Evolutionary conservation across 1,284 basidiomycete species (phyloP), one percentile per base, ranked within the genome.

Genomic region (Anthracocystis setariae): DNA sequence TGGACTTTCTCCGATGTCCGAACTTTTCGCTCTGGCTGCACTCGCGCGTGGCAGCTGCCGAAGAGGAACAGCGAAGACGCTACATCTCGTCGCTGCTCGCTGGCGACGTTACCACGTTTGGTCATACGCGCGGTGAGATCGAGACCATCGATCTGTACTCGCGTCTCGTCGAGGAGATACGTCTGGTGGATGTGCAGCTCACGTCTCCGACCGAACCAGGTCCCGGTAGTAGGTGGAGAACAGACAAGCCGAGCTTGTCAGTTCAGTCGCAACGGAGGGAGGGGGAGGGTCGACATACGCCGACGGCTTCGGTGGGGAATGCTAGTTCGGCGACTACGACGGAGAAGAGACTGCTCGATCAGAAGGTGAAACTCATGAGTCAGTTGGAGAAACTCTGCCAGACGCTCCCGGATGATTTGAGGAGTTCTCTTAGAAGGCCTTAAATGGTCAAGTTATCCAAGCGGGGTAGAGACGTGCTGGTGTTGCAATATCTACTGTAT

Each of bases 21-120:
- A 81, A 82, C 59, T 82, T 82, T 35, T 70, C 76, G 2, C 61
- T 81, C 15, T 82, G 79, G 79, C 51, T 82, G 21, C 77, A 78
- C 35, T 61, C 49, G 18, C 54, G 76, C 10, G 66, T 82, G 0
- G 68, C 58, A 0, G 74, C 74, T 0, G 76, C 77, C 5, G 73
- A 81, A 40, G 78, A 80, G 35, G 79, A 81, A 51, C 79, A 81
- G 48, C 29, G 75, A 2, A 46, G 70, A 20, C 49, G 79, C 12
- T 74, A 75, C 53, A 70, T 81, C 21, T 59, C 69, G 1, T 66
- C 63, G 8, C 54, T 81, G 2, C 55, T 75, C 5, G 59, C 70
- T n/a, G 79, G 77, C 33, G 78, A 80, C 44, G 75, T 81, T 3
- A 61, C 62, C 2, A 27, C 69, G 1, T 81, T 75, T 21, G 78